Conservation (phyloP, 1,139 yeast species). For the Oligophagozyma castellii region DNA sequence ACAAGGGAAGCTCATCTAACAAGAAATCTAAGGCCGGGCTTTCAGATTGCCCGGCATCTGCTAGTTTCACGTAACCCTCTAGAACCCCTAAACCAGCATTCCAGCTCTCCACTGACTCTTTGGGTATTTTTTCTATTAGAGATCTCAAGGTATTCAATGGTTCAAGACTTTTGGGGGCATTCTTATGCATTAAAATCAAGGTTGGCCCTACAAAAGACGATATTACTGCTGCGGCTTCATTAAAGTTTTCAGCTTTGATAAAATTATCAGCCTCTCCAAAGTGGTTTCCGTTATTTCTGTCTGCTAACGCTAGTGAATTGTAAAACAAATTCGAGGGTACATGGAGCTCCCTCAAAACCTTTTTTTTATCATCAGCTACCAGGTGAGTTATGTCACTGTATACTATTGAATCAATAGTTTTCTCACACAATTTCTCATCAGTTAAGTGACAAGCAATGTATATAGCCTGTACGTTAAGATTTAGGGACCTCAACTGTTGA, state of each 20-base stretch:
- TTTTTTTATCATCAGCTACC: slow-evolving; percentile 18
- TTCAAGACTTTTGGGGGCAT: slow-evolving; percentile 25
- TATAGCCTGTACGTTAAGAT: slow-evolving; percentile 45
- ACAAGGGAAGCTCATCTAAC: slow-evolving; percentile 29
- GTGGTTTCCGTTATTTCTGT: slow-evolving; percentile 28
- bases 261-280: slow-evolving; percentile 50
- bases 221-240: slow-evolving; percentile 1
- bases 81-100: slow-evolving; percentile 44
- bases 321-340: slow-evolving; percentile 36
- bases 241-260: slow-evolving; percentile 23
- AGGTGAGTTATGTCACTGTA: slow-evolving; percentile 35
- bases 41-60: slow-evolving; percentile 11
- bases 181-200: slow-evolving; percentile 31
- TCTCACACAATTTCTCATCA: slow-evolving; percentile 31
- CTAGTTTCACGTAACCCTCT: slow-evolving; percentile 29
- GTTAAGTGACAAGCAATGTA: slow-evolving; percentile 44
- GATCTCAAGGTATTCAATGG: neutral
- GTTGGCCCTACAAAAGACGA: slow-evolving; percentile 45
- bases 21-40: slow-evolving; percentile 5
- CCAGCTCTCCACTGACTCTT: slow-evolving; percentile 41
- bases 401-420: slow-evolving; percentile 33
- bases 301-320: slow-evolving; percentile 38
- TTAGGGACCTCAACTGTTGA: slow-evolving; percentile 34
- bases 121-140: slow-evolving; percentile 30
- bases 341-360: slow-evolving; percentile 28